Evolutionary conservation across 306 rosid genomes (phyloP).

Genomic region (Cucumis hystrix): DNA sequence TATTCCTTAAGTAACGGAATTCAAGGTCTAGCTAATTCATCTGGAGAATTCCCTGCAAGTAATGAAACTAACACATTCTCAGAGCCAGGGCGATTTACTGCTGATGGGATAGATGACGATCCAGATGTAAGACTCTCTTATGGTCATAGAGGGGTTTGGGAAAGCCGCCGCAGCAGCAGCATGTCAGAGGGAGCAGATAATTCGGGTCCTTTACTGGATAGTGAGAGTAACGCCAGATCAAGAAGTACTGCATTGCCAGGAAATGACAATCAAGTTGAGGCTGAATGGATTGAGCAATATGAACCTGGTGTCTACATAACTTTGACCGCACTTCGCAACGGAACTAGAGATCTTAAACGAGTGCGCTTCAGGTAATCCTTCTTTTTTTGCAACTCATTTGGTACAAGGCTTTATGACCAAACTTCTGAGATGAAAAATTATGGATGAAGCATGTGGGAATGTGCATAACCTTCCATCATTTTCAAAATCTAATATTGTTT

Average conservation of each 20-base stretch:
- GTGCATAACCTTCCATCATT: background rate
- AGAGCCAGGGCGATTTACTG: slow-evolving; percentile 18
- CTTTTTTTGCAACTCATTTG: background rate
- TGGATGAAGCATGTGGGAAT: background rate
- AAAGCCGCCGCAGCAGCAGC: slow-evolving; percentile 24
- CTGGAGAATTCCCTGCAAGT: slow-evolving; percentile 30
- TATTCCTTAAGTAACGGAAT: slow-evolving; percentile 33
- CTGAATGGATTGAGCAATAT: slow-evolving; percentile 92
- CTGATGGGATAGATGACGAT: slow-evolving; percentile 22
- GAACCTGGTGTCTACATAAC: slow-evolving; percentile 93
- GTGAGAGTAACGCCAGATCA: slow-evolving; percentile 47
- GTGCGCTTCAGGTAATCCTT: slow-evolving; percentile 81
- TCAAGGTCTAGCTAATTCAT: slow-evolving; percentile 14
- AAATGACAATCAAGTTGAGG: slow-evolving; percentile 38
- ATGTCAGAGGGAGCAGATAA: slow-evolving; percentile 39
- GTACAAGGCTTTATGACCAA: background rate
- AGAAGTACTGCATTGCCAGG: slow-evolving; percentile 30
- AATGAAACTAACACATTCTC: slow-evolving; percentile 29
- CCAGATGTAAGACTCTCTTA: slow-evolving; percentile 30
- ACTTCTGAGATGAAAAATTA: background rate
- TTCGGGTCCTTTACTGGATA: slow-evolving; percentile 47
- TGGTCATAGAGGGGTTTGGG: slow-evolving; percentile 29
- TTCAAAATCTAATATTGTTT: background rate
- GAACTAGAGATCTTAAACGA: slow-evolving; percentile 75
- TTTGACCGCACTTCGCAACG: slow-evolving; percentile 67